phyloP scores from a whole-genome alignment of 2,329 filamentous ascomycete species.

The Xylariales sp. region DNA sequence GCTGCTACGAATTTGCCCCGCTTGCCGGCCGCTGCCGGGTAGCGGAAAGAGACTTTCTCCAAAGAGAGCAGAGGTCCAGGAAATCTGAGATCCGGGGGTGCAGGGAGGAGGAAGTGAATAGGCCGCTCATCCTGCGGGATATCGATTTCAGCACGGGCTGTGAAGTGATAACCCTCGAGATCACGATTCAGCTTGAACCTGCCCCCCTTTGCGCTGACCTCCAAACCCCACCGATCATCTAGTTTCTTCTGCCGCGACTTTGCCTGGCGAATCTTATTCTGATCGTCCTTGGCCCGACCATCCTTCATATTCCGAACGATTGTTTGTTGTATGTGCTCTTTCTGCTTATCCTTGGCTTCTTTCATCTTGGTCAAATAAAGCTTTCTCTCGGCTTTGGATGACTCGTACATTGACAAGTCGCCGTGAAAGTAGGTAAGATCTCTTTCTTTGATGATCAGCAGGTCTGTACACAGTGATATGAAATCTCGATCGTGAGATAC shows the following conservation, averaged over 20 bases:
- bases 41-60: slow-evolving; percentile 65
- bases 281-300: slow-evolving; percentile 73
- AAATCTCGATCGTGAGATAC: slow-evolving; percentile 86
- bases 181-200: slow-evolving; percentile 81
- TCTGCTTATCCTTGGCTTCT: slow-evolving; percentile 76
- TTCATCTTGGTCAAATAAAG: slow-evolving; percentile 70
- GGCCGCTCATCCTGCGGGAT: slow-evolving; percentile 59
- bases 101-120: slow-evolving; percentile 54
- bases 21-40: slow-evolving; percentile 35
- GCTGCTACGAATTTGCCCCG: slow-evolving; percentile 25
- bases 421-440: slow-evolving; percentile 71
- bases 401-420: slow-evolving; percentile 68
- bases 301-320: slow-evolving; percentile 71
- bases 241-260: slow-evolving; percentile 82
- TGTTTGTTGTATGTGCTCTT: slow-evolving; percentile 73
- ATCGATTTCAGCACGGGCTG: slow-evolving; percentile 63
- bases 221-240: slow-evolving; percentile 74
- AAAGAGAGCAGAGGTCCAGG: slow-evolving; percentile 69
- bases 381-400: slow-evolving; percentile 62
- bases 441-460: slow-evolving; percentile 71
- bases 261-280: slow-evolving; percentile 82
- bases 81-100: slow-evolving; percentile 67
- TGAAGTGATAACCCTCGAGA: slow-evolving; percentile 56
- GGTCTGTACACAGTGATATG: slow-evolving; percentile 70
- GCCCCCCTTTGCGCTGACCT: slow-evolving; percentile 66